Base-by-base conservation (phyloP, 2,329 filamentous ascomycete genomes). In the Sporothrix mexicana region DNA sequence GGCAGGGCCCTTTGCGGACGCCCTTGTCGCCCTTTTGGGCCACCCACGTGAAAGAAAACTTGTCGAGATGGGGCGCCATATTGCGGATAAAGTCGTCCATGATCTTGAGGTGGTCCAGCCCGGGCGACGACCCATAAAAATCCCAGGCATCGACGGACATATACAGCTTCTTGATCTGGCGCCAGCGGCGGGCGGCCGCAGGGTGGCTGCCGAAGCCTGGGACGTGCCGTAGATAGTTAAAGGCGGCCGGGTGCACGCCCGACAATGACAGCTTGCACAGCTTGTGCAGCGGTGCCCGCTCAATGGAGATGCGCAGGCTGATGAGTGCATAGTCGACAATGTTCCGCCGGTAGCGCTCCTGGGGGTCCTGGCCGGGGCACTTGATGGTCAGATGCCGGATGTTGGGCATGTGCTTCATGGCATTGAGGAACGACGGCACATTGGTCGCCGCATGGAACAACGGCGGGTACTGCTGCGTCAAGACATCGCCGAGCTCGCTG, bases 361-460 rank as follows among this genome's bases (percentile, higher is more conserved):
- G 83, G 17, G 89, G 84, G 73, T 90, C 85, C 80, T 94, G 92
- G 51, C 90, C 91, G 5, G 93, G 92, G 77, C 93, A 96, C 74
- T 89, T 90, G 79, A 97, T 87, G 67, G 88, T 91, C 73, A 97
- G 85, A 79, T 95, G 92, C 62, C 88, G 85, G 77, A 97, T 84
- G 77, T 91, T 92, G 73, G 88, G 83, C 78, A 97, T 81, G 75
- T 90, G 84, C 49, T 87, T 87, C 79, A 97, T 85, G 67, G 92
- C 92, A 75, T 90, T 87, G 77, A 95, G 90, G 83, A 97, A 97
- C 53, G 93, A 92, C 5, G 92, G 88, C 7, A 97, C 91, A 79
- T 97, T 96, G 74, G 93, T 95, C 8, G 94, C 93, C 7, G 94
- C 93, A 79, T 97, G 94, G 82, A 97, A 97, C 2, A 97, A 84